Evolutionary conservation across 2,329 filamentous ascomycete genomes (phyloP).

Genomic region (Diaporthe eres): DNA sequence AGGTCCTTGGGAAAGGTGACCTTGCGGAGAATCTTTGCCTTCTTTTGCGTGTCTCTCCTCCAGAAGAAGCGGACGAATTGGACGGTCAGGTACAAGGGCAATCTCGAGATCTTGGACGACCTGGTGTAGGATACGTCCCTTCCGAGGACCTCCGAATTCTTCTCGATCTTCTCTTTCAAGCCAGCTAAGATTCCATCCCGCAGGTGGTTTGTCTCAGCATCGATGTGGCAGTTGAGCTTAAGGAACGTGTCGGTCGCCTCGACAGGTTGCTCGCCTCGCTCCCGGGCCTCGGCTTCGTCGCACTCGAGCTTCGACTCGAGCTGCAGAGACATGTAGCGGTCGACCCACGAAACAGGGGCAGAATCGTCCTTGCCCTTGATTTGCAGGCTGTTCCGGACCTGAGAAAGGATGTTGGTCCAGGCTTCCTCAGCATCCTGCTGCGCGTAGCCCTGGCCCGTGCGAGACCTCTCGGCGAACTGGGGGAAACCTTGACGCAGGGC

Average conservation of each 20-base stretch:
- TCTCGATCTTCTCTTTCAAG: slow-evolving; percentile 91
- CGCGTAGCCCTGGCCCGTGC: slow-evolving; percentile 87
- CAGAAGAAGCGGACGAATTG: slow-evolving; percentile 99
- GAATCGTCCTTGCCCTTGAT: slow-evolving; percentile 67
- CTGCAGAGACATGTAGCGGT: slow-evolving; percentile 89
- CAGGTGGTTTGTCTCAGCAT: slow-evolving; percentile 87
- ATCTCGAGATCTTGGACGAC: slow-evolving; percentile 86
- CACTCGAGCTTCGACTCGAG: slow-evolving; percentile 86
- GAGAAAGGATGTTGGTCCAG: slow-evolving; percentile 94
- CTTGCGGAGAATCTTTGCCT: slow-evolving; percentile 99
- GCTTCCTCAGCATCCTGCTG: slow-evolving; percentile 99
- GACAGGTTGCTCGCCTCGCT: slow-evolving; percentile 79
- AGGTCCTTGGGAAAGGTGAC: slow-evolving; percentile 96
- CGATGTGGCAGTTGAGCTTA: slow-evolving; percentile 98
- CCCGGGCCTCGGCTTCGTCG: slow-evolving; percentile 83
- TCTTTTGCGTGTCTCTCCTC: slow-evolving; percentile 95
- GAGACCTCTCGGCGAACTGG: slow-evolving; percentile 92
- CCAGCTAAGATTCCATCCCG: slow-evolving; percentile 88
- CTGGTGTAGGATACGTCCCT: slow-evolving; percentile 91
- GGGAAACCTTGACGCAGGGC: slow-evolving; percentile 85
- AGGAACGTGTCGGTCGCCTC: slow-evolving; percentile 82
- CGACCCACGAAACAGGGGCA: slow-evolving; percentile 80
- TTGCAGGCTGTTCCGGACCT: slow-evolving; percentile 83
- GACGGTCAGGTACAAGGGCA: slow-evolving; percentile 95
- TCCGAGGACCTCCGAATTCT: slow-evolving; percentile 82